Evolutionary conservation across 2,329 filamentous ascomycete genomes (phyloP).

Genomic region (Xylaria sp.): DNA sequence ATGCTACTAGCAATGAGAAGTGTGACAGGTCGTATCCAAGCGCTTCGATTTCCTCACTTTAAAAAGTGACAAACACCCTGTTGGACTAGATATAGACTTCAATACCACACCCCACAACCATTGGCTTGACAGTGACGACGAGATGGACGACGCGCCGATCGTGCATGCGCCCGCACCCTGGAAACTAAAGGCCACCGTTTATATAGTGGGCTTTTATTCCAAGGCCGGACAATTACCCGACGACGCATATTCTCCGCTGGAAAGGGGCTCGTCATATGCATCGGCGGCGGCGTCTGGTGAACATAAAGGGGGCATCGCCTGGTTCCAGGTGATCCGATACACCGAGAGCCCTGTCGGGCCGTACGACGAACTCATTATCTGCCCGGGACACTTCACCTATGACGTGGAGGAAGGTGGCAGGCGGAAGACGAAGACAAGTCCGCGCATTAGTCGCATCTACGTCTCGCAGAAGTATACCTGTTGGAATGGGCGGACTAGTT

Average conservation of each 20-base stretch:
- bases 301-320: constrained; percentile 58
- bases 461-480: constrained; percentile 64
- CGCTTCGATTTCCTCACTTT: not conserved
- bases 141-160: constrained; percentile 39
- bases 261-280: constrained; percentile 56
- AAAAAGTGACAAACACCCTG: not conserved
- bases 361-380: constrained; percentile 64
- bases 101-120: not conserved
- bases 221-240: constrained; percentile 51
- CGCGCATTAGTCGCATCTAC: constrained; percentile 64
- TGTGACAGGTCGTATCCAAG: too few species aligned
- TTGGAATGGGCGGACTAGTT: constrained; percentile 64
- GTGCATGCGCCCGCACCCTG: constrained; percentile 53
- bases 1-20: too few species aligned
- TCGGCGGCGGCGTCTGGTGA: constrained; percentile 49
- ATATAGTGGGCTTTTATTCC: constrained; percentile 57
- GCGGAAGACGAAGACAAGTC: constrained; percentile 51
- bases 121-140: not conserved
- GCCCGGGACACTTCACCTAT: constrained; percentile 60
- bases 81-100: not conserved
- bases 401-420: constrained; percentile 50
- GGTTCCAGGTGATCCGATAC: constrained; percentile 64
- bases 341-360: constrained; percentile 62
- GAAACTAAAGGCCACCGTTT: constrained; percentile 59
- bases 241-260: constrained; percentile 60